Base-by-base conservation (phyloP, 768 basidiomycete species). In the Termitomyces sp. region DNA sequence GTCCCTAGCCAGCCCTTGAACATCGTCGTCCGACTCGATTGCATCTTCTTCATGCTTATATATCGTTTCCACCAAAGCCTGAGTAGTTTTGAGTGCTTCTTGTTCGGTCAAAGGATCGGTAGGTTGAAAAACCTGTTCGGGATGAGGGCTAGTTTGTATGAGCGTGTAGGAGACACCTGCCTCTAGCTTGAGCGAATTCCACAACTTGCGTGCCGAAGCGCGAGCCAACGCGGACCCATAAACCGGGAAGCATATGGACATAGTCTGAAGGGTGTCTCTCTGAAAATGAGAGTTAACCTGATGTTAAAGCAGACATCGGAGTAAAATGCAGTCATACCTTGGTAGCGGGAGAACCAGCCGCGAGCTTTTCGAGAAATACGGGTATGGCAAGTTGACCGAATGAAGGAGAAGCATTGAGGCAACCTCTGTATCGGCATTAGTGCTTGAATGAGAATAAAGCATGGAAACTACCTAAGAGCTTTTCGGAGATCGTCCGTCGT, bases 131-230 rank as follows among this genome's bases (percentile, higher is more conserved):
- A 98, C 91, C 94, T 98, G 65, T 20, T 54, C 50, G 14, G 46
- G 43, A 32, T 32, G 50, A 66, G 59, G 4, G 40, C 20, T 14
- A 9, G 45, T 49, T 57, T 32, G 31, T 61, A 31, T 2, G 32
- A 31, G 48, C 45, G n/a, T 29, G 11, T 31, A 40, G 61, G 36
- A n/a, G 14, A 51, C 49, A 48, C 58, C 58, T 60, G 91, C 96
- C 83, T 98, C 97, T 31, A 98, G 80, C 70, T 94, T 96, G 38
- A 98, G 72, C 0, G 88, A 81, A 71, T 89, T 95, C 94, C 95
- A 97, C n/a, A 98, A 73, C 64, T 94, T 88, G 4, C 80, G 79
- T 1, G 89, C 90, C 59, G 83, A 82, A 10, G 82, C 81, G 14
- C 82, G 80, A 2, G 86, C 86, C 4, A 86, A 74, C 2, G 74